Evolutionary conservation across 177 flowering plant genomes (phyloP).

Genomic region (Vitis hybrid): DNA sequence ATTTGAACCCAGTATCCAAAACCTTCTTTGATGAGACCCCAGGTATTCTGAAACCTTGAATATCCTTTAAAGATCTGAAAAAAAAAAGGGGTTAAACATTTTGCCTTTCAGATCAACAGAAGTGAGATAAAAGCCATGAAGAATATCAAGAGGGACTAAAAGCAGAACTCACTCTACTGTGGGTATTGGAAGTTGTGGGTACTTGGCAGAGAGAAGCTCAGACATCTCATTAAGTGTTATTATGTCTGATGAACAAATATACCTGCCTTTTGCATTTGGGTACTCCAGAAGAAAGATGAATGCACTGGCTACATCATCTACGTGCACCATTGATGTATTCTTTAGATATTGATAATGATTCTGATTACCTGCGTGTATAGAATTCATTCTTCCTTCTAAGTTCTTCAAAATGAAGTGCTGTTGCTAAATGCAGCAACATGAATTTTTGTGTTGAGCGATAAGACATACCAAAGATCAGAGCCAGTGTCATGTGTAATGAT

Average conservation of each 20-base stretch:
- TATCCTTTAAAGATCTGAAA: conserved; percentile 16
- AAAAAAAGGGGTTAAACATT: not conserved
- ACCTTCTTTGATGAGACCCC: conserved; percentile 48
- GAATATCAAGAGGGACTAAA: not conserved
- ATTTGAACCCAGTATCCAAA: conserved; percentile 43
- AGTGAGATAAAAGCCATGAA: too few relatives aligned
- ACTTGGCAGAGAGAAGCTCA: conserved; percentile 22
- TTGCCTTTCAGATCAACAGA: too few relatives aligned
- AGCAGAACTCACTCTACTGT: conserved; percentile 17
- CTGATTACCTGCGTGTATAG: conserved; percentile 3
- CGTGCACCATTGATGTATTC: conserved; percentile 24
- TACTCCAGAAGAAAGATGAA: conserved; percentile 22
- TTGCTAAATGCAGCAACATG: too few relatives aligned
- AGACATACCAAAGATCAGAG: conserved; percentile 28
- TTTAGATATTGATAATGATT: conserved; percentile 3
- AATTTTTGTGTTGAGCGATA: too few relatives aligned
- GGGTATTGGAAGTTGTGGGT: conserved; percentile 31
- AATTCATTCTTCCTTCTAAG: too few relatives aligned
- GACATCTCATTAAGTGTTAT: conserved; percentile 17
- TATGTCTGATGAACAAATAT: conserved; percentile 27
- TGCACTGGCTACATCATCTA: conserved; percentile 40
- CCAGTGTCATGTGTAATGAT: conserved; percentile 8
- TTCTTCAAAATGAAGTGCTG: too few relatives aligned
- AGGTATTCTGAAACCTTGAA: conserved; percentile 11
- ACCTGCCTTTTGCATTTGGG: conserved; percentile 35